Conservation (phyloP, 2,329 filamentous ascomycete genomes). For the Fusarium foetens region DNA sequence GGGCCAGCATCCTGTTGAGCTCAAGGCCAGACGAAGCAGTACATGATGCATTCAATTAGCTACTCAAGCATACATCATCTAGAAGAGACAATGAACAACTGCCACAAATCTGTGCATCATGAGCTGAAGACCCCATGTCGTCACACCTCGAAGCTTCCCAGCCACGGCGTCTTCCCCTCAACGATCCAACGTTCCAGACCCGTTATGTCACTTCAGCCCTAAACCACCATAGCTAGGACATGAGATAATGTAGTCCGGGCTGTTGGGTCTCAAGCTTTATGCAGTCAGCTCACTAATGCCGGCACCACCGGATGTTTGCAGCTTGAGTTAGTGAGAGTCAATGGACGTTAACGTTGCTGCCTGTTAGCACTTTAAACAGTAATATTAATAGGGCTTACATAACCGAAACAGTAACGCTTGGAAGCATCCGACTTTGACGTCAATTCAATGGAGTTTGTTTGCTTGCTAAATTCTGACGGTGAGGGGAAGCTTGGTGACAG, state of each 20-base stretch:
- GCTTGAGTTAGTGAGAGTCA: not conserved
- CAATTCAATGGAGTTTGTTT: not conserved
- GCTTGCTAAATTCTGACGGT: not conserved
- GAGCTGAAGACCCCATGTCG: not conserved
- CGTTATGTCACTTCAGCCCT: not conserved
- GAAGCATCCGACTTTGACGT: not conserved
- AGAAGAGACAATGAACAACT: not conserved
- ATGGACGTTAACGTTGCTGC: not conserved
- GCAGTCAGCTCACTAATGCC: conserved; percentile 15
- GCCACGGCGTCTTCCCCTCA: not conserved
- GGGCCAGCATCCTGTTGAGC: not conserved
- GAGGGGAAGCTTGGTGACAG: not conserved
- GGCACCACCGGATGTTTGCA: not conserved
- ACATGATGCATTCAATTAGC: not conserved
- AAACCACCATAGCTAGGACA: not conserved
- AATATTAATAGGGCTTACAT: too few species aligned
- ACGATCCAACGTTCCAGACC: not conserved
- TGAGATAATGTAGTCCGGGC: not conserved
- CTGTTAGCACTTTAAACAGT: not conserved
- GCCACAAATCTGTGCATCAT: not conserved
- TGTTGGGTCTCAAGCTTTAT: not conserved
- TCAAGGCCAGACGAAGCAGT: not conserved
- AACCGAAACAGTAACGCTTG: not conserved
- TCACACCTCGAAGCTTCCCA: not conserved
- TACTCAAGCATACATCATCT: not conserved